Evolutionary conservation across 2,329 filamentous ascomycete genomes (phyloP), one percentile per base, ranked within the genome.

Genomic region (Gaeumannomyces sp.): DNA sequence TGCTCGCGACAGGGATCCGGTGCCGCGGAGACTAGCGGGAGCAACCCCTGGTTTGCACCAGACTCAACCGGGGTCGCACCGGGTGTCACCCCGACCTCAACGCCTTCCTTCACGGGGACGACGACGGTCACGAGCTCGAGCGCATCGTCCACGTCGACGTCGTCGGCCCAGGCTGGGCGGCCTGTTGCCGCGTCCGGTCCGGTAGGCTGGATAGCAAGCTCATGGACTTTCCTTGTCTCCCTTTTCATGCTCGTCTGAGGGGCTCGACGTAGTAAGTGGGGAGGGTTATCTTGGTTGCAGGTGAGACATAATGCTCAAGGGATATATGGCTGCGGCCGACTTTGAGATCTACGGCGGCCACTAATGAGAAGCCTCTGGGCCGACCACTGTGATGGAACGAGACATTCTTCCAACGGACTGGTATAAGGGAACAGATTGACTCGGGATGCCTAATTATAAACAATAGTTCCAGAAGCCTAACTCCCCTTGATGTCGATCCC

Each of bases 401-500:
- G 45, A 3, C n/a, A 11, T 53, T 22, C 6, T 11, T 10, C 45
- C 45, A 11, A 2, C 22, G 45, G 45, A 25, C 45, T 22, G 45
- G 22, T 25, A 22, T 53, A 6, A 25, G 45, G 22, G 19, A 10
- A 5, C 22, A 45, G 1, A 22, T 19, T 3, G 13, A 19, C 3
- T 45, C 10, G 7, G 16, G 1, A 45, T 45, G 25, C 45, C 22
- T 25, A 53, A 25, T 53, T 53, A 53, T 2, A 35, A 35, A 35
- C 10, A 53, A 53, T 7, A n/a, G 6, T 27, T 60, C 4, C 8
- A 22, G 29, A 35, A 8, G 13, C 50, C 35, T 64, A 75, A 33
- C 69, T 69, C 61, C 74, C 76, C 71, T 88, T 76, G 70, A 93
- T 74, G 77, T 96, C 89, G 65, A 99, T 86, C 1, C 89, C 91